Conservation (phyloP, 2,329 filamentous ascomycete genomes). For the Aspergillus sp. region DNA sequence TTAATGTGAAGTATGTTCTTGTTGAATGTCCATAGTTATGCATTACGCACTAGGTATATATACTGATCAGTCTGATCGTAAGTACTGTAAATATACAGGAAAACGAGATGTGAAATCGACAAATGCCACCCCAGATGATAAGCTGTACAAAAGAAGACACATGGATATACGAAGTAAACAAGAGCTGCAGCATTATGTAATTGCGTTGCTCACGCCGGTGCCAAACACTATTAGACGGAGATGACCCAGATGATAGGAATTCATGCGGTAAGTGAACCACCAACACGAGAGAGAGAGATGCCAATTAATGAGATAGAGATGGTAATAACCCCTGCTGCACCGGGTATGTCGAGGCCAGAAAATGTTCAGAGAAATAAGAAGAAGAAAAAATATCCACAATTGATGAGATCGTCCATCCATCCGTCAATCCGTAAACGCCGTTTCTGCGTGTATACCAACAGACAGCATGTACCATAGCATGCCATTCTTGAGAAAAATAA, state of each 20-base stretch:
- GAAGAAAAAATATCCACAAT: background rate
- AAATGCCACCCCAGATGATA: background rate
- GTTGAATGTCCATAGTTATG: background rate
- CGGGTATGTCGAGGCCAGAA: background rate
- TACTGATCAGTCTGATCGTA: background rate
- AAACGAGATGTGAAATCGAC: background rate
- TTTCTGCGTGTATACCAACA: conserved; percentile 1
- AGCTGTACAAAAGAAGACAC: background rate
- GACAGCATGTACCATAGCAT: background rate
- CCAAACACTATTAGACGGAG: background rate
- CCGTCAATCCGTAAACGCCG: conserved; percentile 7
- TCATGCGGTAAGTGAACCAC: background rate
- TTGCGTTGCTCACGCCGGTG: background rate
- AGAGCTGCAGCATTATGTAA: background rate
- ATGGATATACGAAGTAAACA: background rate
- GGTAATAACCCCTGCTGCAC: background rate
- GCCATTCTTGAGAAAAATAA: background rate
- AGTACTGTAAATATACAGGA: background rate
- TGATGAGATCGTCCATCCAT: conserved; percentile 5
- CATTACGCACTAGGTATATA: background rate
- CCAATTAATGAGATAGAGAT: background rate
- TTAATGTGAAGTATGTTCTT: no score
- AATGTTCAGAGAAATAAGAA: background rate
- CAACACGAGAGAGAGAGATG: background rate
- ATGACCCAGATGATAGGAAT: background rate